Conservation (phyloP, 805 yeast species). For the Huiozyma sinensis region DNA sequence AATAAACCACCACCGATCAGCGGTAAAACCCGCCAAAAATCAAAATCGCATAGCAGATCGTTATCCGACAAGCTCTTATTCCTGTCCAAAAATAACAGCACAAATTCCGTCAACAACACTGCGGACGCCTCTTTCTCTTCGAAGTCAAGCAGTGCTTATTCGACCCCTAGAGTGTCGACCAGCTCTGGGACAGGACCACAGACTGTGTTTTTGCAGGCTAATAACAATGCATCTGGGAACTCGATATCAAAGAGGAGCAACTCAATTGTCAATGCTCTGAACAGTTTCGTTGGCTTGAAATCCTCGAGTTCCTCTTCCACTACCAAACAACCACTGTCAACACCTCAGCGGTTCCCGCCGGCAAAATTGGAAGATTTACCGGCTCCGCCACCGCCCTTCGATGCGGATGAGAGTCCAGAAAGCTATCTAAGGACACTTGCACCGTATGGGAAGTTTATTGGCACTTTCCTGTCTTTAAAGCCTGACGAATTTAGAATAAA, state of each 20-base stretch:
- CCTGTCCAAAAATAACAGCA: not conserved
- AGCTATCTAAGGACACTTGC: slow-evolving; percentile 21
- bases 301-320: slow-evolving; percentile 12
- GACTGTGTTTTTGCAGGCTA: not conserved
- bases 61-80: not conserved
- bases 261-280: slow-evolving; percentile 30
- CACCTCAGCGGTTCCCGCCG: not conserved
- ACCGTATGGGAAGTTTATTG: slow-evolving; percentile 25
- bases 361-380: slow-evolving; percentile 12
- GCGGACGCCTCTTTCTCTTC: not conserved
- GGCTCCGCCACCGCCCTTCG: slow-evolving; percentile 21
- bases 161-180: slow-evolving; percentile 2
- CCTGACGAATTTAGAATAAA: slow-evolving; percentile 18
- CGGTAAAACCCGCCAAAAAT: slow-evolving; percentile 2
- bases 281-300: slow-evolving; percentile 28
- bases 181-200: slow-evolving; percentile 1
- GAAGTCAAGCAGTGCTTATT: not conserved
- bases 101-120: not conserved
- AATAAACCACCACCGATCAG: slow-evolving; percentile 3
- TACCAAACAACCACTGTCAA: too few relatives aligned
- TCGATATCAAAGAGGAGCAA: slow-evolving; percentile 26
- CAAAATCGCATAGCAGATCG: slow-evolving; percentile 2
- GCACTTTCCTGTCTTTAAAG: slow-evolving; percentile 23
- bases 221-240: slow-evolving; percentile 1
- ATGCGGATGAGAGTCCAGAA: slow-evolving; percentile 20